These are phyloP conservation scores for Suillus subaureus DNA, from an alignment of 768 basidiomycete species.

Conservation along the genomic window DNA sequence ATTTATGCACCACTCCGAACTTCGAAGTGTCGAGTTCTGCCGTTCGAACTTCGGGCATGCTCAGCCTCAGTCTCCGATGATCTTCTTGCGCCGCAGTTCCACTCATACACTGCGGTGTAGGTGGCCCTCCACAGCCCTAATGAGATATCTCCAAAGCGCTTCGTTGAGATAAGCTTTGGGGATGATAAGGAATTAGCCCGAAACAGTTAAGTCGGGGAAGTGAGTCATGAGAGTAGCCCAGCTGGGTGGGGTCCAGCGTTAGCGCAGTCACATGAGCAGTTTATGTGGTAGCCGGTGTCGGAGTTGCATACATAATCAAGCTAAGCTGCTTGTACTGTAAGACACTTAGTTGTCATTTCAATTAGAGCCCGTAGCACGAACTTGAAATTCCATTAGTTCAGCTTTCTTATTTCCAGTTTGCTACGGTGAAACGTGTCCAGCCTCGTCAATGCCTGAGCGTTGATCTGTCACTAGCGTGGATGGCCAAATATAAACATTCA, in stretches of 20 bases:
- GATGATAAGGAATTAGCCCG: background rate
- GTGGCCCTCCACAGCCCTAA: background rate
- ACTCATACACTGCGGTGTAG: background rate
- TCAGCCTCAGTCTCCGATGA: background rate
- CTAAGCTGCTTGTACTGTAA: too few species aligned
- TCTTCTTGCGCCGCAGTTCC: background rate
- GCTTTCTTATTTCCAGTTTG: background rate
- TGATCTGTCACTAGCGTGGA: background rate
- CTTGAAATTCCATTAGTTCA: background rate
- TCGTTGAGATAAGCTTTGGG: background rate
- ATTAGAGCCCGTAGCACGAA: background rate
- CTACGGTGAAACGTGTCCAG: background rate
- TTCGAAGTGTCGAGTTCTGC: background rate
- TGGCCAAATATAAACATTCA: background rate
- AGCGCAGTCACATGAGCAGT: background rate
- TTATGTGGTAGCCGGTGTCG: background rate
- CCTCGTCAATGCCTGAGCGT: background rate
- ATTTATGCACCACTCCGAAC: background rate
- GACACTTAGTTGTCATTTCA: background rate
- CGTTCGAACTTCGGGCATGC: background rate
- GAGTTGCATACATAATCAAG: background rate
- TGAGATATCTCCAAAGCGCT: background rate
- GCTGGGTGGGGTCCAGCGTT: background rate
- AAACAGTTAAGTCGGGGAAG: background rate
- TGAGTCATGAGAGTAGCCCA: too few species aligned